These are phyloP conservation scores for Euphorbia peplus DNA, from an alignment of 345 rosid genomes.

Conservation along the genomic window DNA sequence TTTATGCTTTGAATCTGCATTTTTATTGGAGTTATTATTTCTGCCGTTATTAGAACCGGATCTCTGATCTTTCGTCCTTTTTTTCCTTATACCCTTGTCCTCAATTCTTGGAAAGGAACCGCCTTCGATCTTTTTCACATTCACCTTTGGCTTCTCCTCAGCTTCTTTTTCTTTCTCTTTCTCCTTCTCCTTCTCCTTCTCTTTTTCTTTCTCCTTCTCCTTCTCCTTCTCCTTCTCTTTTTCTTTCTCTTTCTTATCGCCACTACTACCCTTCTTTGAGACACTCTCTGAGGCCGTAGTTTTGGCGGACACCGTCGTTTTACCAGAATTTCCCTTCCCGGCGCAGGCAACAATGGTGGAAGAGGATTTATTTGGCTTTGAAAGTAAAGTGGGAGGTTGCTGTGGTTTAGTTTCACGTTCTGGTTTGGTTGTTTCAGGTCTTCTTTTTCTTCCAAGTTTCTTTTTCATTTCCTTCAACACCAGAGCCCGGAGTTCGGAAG, in stretches of 20 bases:
- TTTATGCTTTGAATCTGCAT: conserved; percentile 29
- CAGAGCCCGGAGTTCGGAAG: conserved; percentile 42
- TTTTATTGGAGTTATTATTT: conserved; percentile 20
- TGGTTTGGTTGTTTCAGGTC: neutral
- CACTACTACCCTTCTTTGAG: conserved; percentile 8
- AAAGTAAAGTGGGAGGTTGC: neutral
- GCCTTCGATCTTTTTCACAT: conserved; percentile 8
- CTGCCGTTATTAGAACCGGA: conserved; percentile 19
- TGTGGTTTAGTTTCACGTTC: conserved; percentile 25
- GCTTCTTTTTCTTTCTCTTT: conserved; percentile 13
- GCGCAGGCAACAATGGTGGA: conserved; percentile 28
- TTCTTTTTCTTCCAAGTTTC: conserved; percentile 23
- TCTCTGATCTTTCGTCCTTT: conserved; percentile 29
- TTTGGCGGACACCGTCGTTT: conserved; percentile 14
- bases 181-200: conserved; percentile 2
- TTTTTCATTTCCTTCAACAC: conserved; percentile 43
- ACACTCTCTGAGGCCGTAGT: conserved; percentile 19
- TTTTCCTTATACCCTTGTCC: conserved; percentile 31
- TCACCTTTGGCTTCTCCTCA: conserved; percentile 11
- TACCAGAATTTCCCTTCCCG: conserved; percentile 26
- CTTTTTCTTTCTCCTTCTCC: no score
- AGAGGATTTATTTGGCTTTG: conserved; percentile 30
- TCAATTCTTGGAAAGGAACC: conserved; percentile 8
- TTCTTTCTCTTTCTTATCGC: conserved; percentile 16
- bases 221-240: conserved; percentile 29